Conservation (phyloP, 176 grass and related monocot species). For the Oryza punctata region DNA sequence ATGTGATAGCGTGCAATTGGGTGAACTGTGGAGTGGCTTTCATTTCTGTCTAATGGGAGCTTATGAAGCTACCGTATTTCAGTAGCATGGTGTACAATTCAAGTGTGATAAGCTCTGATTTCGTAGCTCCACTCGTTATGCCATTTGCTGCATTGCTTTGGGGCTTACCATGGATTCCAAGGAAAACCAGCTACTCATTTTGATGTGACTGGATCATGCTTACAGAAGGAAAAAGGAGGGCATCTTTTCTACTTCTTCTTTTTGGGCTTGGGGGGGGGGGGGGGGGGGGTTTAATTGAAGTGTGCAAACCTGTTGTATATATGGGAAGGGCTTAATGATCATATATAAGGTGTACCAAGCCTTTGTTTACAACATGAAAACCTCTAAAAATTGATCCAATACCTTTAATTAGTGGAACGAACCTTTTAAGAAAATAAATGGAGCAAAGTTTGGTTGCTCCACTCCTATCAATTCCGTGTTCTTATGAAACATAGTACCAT, state of each 20-base stretch:
- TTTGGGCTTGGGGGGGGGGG: not conserved
- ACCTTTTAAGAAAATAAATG: not conserved
- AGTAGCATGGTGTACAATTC: not conserved
- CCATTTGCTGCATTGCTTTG: not conserved
- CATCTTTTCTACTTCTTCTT: not conserved
- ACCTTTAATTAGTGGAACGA: slow-evolving; percentile 27
- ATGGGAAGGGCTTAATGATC: slow-evolving; percentile 2
- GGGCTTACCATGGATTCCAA: not conserved
- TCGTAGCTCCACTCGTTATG: not conserved
- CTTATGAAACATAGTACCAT: slow-evolving; percentile 25
- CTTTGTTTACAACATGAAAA: not conserved
- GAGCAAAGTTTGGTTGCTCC: slow-evolving; percentile 3
- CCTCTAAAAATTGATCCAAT: not conserved
- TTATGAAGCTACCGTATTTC: not conserved
- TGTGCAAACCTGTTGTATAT: slow-evolving; percentile 1
- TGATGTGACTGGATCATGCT: not conserved
- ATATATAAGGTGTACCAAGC: slow-evolving; percentile 2
- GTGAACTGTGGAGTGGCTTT: not conserved
- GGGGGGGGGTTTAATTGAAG: not conserved
- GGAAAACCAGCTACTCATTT: not conserved
- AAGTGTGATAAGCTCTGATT: slow-evolving; percentile 20
- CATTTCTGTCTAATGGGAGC: not conserved
- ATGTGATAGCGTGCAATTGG: not conserved
- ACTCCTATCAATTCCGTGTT: slow-evolving; percentile 22
- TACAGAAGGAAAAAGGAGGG: not conserved